Conservation (phyloP, 441 rosid species). For the Theobroma grandiflorum region DNA sequence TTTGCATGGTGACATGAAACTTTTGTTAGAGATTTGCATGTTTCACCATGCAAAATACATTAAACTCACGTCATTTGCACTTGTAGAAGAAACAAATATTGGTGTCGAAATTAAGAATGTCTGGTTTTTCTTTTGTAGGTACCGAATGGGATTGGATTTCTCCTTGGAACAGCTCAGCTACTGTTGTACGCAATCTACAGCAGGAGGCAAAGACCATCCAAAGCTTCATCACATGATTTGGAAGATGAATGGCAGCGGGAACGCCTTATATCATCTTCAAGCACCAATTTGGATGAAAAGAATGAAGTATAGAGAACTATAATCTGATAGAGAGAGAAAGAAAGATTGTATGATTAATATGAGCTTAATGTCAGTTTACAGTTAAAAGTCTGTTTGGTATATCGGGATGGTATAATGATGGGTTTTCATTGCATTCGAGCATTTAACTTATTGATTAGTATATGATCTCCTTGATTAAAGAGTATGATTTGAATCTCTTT, state of each 20-base stretch:
- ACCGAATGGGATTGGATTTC: slow-evolving; percentile 59
- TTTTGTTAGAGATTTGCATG: no score
- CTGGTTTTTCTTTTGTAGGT: slow-evolving; percentile 32
- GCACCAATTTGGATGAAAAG: background rate
- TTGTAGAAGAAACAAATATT: background rate
- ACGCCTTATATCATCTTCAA: slow-evolving; percentile 31
- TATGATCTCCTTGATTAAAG: no score
- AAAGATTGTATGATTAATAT: no score
- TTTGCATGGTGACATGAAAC: no score
- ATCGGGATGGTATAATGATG: no score
- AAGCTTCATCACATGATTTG: slow-evolving; percentile 16
- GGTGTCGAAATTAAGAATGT: background rate
- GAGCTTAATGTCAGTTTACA: no score
- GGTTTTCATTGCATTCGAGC: no score
- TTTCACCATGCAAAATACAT: no score
- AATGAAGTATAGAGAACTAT: background rate
- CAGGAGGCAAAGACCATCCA: slow-evolving; percentile 29
- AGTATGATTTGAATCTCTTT: no score
- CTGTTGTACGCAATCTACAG: slow-evolving; percentile 54
- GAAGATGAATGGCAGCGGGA: slow-evolving; percentile 30
- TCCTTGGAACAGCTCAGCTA: slow-evolving; percentile 53
- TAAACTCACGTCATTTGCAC: background rate
- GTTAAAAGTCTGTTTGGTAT: no score
- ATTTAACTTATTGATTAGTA: no score
- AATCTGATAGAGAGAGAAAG: no score